Evolutionary conservation across 495 filamentous ascomycete species (phyloP), one percentile per base, ranked within the genome.

Genomic region (Hyaloscypha variabilis): DNA sequence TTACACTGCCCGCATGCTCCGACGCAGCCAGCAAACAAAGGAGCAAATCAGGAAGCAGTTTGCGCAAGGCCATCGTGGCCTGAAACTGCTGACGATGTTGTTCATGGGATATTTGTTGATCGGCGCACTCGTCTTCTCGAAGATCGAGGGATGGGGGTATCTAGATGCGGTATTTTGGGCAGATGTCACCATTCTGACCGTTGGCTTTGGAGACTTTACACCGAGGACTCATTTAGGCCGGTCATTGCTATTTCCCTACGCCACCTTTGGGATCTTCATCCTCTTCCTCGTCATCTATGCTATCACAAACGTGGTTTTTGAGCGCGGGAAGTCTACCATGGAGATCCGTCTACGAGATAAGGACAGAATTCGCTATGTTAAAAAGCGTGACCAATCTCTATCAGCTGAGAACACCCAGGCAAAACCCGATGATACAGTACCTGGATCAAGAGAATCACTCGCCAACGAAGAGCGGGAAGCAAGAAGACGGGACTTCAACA

Each of bases 71-170:
- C 91, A 95, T 73, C 82, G 91, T 21, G 93, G 90, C 0, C 75
- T 96, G 28, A 95, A 95, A 89, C 75, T 95, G 29, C 92, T 94
- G 69, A 95, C 91, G 2, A 93, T 94, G 70, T 73, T 82, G 24
- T 89, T 94, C 72, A 80, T 90, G 62, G 74, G 86, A 6, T 95
- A 94, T 68, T 78, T 95, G 8, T 82, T 92, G 4, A 67, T 90
- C 19, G 92, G 92, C 8, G 86, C 92, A 3, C 74, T 87, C 8
- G 77, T 94, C 1, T 96, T 89, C 71, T 81, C 82, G 10, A 78
- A 78, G 1, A 76, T 95, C 39, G 92, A 96, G 74, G 81, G 79
- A 8, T 96, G 92, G 92, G 72, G 77, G 25, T 95, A 88, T 70
- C 80, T 92, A 3, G 90, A 96, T 72, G 83, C 86, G 0, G 78